Evolutionary conservation across 306 rosid genomes (phyloP), one percentile per base, ranked within the genome.

Genomic region (Quercus suber): DNA sequence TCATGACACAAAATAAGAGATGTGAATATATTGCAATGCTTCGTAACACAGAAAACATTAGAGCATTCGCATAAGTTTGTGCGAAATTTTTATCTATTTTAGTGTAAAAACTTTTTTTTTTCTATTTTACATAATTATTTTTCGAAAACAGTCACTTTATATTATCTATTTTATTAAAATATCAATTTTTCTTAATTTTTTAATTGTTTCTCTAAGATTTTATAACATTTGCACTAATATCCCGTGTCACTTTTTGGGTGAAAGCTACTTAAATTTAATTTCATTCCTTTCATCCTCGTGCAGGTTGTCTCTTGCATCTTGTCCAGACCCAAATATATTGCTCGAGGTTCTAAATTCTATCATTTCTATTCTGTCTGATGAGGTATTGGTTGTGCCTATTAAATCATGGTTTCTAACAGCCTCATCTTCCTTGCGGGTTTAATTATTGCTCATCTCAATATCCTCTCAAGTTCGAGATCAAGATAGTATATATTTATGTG

Each of bases 311-410:
- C n/a, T 89, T 15, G 83, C 91, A 65, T 82, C 92, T 37, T 87
- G 91, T 79, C 74, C 89, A 56, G 92, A 89, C 71, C 89, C 89
- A 28, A 61, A 83, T 73, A 71, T 86, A 64, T 84, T 85, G 68
- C 60, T 79, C 21, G 88, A 90, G 82, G 89, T 77, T 77, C 77
- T 90, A 33, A 80, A 90, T 35, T 35, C 41, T 5, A 35, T 35
- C 41, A 35, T 6, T 75, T 84, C 88, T 37, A 68, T 86, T 41
- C 30, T 87, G 35, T 82, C 90, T 11, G 88, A 82, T 59, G 91
- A 87, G 90, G 90, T 86, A 80, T 23, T 55, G 41, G 17, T 28
- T 55, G 20, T 19, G 71, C 55, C 7, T n/a, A 35, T 23, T 49
- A 70, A 49, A 57, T 45, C 41, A 61, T 30, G 3, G 37, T 65